These are phyloP conservation scores for Colletotrichum sidae DNA, from an alignment of 2,329 filamentous ascomycete genomes.

Conservation along the genomic window DNA sequence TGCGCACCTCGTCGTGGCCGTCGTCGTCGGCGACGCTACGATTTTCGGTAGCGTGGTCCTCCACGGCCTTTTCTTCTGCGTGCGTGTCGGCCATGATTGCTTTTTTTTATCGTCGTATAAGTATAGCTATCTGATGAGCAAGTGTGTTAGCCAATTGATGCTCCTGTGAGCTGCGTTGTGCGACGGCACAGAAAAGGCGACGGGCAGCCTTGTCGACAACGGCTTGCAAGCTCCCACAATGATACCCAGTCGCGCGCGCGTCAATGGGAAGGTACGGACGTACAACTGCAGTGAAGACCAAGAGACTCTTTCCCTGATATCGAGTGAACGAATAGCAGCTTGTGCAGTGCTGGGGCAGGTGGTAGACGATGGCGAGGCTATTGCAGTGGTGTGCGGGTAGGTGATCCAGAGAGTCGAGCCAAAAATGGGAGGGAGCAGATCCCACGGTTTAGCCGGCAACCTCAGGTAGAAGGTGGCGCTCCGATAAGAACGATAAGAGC, in stretches of 20 bases:
- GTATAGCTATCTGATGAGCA: not conserved
- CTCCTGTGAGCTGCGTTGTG: constrained; percentile 1
- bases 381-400: constrained; percentile 4
- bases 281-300: constrained; percentile 10
- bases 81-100: constrained; percentile 45
- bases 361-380: constrained; percentile 15
- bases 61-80: constrained; percentile 43
- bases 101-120: not conserved
- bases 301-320: constrained; percentile 19
- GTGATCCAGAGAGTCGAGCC: constrained; percentile 17
- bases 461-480: not conserved
- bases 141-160: constrained; percentile 2
- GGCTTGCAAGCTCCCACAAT: constrained; percentile 11
- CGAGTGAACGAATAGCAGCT: constrained; percentile 16
- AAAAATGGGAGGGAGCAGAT: constrained; percentile 26
- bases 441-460: constrained; percentile 31
- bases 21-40: constrained; percentile 48
- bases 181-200: constrained; percentile 24
- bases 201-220: constrained; percentile 18
- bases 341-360: constrained; percentile 10
- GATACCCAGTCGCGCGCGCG: not conserved
- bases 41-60: constrained; percentile 48
- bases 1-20: constrained; percentile 60
- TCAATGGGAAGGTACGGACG: not conserved
- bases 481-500: constrained; percentile 36